phyloP scores from a whole-genome alignment of 768 basidiomycete genomes.

The Russula ochroleuca region DNA sequence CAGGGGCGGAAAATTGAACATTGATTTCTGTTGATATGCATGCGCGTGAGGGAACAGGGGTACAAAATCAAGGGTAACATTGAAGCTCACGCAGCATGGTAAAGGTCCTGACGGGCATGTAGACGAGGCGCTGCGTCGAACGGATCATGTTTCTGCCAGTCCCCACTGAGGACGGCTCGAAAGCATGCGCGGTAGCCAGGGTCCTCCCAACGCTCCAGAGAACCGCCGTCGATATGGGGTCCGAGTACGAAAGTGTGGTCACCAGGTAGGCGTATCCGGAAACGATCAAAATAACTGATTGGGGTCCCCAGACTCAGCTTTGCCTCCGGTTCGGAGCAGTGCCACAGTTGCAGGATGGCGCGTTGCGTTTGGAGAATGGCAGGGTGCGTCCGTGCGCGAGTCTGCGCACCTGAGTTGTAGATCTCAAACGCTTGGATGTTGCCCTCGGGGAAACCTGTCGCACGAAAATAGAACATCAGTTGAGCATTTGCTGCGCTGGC shows the following conservation, averaged over 20 bases:
- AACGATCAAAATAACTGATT: conserved; percentile 72
- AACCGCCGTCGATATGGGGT: conserved; percentile 59
- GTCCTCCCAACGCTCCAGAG: conserved; percentile 76
- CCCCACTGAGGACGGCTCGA: conserved; percentile 53
- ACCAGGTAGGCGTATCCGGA: conserved; percentile 69
- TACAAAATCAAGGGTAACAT: not conserved
- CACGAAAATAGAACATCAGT: not conserved
- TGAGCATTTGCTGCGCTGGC: not conserved
- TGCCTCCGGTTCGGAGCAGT: conserved; percentile 42
- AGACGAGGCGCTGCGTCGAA: conserved; percentile 59
- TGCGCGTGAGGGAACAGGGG: not conserved
- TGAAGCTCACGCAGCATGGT: conserved; percentile 22
- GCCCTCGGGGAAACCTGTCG: conserved; percentile 59
- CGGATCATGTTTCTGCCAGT: conserved; percentile 64
- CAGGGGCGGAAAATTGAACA: conserved; percentile 44
- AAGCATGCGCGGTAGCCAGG: conserved; percentile 54
- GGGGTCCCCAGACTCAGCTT: conserved; percentile 51
- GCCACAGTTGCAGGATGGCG: conserved; percentile 57
- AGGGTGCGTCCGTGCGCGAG: conserved; percentile 64
- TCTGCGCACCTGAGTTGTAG: conserved; percentile 63
- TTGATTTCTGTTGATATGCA: conserved; percentile 22
- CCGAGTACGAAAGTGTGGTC: conserved; percentile 64
- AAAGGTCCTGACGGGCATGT: conserved; percentile 41
- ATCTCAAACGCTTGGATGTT: conserved; percentile 72
- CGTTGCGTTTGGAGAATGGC: conserved; percentile 53